These are phyloP conservation scores for Tricholomella constricta DNA, from an alignment of 768 basidiomycete genomes.

Conservation along the genomic window DNA sequence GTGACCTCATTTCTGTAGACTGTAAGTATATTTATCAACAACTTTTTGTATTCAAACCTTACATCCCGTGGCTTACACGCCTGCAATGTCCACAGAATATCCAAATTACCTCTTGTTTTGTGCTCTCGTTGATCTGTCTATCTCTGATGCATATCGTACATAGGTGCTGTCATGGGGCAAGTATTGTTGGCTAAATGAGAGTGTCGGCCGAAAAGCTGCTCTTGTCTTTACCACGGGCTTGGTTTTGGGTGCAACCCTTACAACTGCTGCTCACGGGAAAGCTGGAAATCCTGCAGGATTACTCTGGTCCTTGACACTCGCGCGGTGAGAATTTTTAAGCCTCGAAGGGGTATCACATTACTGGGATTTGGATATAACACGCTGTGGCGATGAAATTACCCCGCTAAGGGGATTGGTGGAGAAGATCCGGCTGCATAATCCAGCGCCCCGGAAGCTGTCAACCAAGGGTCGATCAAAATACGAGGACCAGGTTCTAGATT, in stretches of 20 bases:
- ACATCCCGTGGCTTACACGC: conserved; percentile 64
- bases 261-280: conserved; percentile 67
- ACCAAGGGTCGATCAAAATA: conserved; percentile 60
- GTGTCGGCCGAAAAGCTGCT: conserved; percentile 74
- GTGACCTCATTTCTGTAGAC: conserved; percentile 39
- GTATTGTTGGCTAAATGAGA: conserved; percentile 67
- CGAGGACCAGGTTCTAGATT: conserved; percentile 57
- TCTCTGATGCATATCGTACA: not conserved
- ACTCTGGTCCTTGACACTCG: conserved; percentile 76
- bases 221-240: conserved; percentile 67
- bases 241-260: conserved; percentile 66
- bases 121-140: conserved; percentile 42
- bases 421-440: conserved; percentile 78
- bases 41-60: conserved; percentile 66
- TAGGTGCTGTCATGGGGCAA: conserved; percentile 50
- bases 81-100: conserved; percentile 66
- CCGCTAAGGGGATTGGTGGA: conserved; percentile 70
- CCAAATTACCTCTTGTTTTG: conserved; percentile 68
- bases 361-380: conserved; percentile 49
- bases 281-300: conserved; percentile 56
- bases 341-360: conserved; percentile 51
- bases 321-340: conserved; percentile 28
- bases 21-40: no score
- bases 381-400: not conserved
- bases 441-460: conserved; percentile 70